Evolutionary conservation across 2,329 filamentous ascomycete genomes (phyloP).

Genomic region (Amphichorda felina): DNA sequence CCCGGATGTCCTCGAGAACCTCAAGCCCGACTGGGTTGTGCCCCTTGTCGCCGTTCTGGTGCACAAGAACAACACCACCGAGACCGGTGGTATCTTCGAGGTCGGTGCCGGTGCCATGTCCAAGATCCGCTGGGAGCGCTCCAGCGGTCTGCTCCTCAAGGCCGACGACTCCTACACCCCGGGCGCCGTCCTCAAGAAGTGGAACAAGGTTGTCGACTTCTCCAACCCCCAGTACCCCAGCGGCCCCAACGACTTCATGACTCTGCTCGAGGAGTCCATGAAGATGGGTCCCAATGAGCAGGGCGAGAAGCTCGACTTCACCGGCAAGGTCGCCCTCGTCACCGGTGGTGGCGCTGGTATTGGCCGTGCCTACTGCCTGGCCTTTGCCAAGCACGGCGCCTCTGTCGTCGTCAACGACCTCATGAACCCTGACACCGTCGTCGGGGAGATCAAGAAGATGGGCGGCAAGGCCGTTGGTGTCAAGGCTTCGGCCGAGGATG

Average conservation of each 20-base stretch:
- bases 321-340: conserved; percentile 73
- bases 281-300: conserved; percentile 62
- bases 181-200: conserved; percentile 77
- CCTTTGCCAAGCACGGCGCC: conserved; percentile 75
- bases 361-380: conserved; percentile 79
- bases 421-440: conserved; percentile 80
- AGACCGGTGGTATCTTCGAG: conserved; percentile 88
- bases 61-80: conserved; percentile 70
- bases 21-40: conserved; percentile 92
- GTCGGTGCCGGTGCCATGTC: conserved; percentile 85
- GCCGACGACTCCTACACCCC: conserved; percentile 82
- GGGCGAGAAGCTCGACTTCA: conserved; percentile 68
- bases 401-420: conserved; percentile 92
- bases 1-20: conserved; percentile 72
- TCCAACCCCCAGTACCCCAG: conserved; percentile 67
- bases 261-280: conserved; percentile 71
- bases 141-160: conserved; percentile 79
- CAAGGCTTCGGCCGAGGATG: conserved; percentile 88
- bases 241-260: conserved; percentile 80
- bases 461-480: conserved; percentile 87
- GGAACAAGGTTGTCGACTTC: conserved; percentile 81
- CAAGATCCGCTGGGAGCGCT: conserved; percentile 91
- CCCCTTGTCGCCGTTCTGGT: conserved; percentile 82
- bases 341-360: conserved; percentile 87
- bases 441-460: conserved; percentile 80